Evolutionary conservation across 305 asterid genomes (phyloP).

Genomic region (Fraxinus floribunda): DNA sequence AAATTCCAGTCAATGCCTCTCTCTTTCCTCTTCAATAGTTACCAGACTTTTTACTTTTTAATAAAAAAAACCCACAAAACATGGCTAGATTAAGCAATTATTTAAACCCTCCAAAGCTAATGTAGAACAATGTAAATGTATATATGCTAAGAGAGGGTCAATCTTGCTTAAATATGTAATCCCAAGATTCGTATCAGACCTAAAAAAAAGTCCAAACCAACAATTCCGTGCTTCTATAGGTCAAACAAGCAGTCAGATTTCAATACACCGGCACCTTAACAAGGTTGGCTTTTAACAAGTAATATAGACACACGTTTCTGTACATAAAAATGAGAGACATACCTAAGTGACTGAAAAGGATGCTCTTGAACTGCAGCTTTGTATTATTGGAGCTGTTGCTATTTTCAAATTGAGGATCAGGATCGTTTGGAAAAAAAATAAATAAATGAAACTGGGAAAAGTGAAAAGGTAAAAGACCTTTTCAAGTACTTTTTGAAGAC

Average conservation of each 20-base stretch:
- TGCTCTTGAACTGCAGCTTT: slow-evolving; percentile 9
- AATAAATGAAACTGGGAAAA: neutral
- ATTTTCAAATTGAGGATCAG: slow-evolving; percentile 1
- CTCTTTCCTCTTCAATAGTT: neutral
- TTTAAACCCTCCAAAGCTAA: neutral
- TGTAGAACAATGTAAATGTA: neutral
- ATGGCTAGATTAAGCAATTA: neutral
- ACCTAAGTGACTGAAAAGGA: slow-evolving; percentile 22
- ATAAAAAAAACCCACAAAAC: neutral
- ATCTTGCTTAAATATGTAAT: neutral
- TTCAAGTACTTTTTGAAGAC: neutral
- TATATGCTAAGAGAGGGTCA: neutral
- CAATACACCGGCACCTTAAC: neutral
- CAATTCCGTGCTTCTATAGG: neutral
- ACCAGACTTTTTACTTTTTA: neutral
- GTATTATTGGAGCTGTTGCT: neutral
- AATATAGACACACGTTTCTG: neutral
- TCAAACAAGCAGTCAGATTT: neutral
- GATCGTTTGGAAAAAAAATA: slow-evolving; percentile 1
- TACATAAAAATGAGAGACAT: slow-evolving; percentile 20
- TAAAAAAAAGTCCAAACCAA: neutral
- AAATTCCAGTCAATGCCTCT: slow-evolving; percentile 11
- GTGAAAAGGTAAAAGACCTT: slow-evolving; percentile 15
- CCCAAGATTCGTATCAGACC: neutral
- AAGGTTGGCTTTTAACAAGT: neutral